Base-by-base conservation (phyloP, 495 filamentous ascomycete species). In the Neurospora sp. region DNA sequence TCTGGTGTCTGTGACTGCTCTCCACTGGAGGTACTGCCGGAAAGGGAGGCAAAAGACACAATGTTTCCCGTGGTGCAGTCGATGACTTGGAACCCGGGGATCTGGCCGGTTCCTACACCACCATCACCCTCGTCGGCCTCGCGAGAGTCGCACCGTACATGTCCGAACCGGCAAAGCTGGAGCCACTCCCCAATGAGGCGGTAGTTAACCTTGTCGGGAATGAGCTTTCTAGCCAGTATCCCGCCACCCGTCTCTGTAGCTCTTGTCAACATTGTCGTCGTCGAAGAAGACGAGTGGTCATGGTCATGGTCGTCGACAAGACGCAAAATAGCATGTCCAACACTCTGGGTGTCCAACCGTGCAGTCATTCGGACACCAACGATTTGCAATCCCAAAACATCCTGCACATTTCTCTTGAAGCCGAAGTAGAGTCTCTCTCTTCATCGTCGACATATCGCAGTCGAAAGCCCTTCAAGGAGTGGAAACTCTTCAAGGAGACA, bases 1-100 rank as follows among this genome's bases (percentile, higher is more conserved):
- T 27, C 4, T 61, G 48, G 27, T n/a, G 45, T 20, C 27, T 41
- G n/a, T 14, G n/a, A 39, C n/a, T 35, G 22, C 44, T 35, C 27
- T 14, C 40, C 35, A 59, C 48, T 20, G 44, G 44, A 48, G n/a
- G n/a, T 20, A 31, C 39, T 42, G n/a, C 31, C 14, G 20, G 65
- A 31, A 59, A 59, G 9, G 22, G 48, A 59, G 48, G 48, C 22
- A 61, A 61, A 61, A 9, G 53, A 8, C 53, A 61, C 71, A 39
- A 72, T 72, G 9, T 22, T 39, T 14, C 10, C 18, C 14, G 35
- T 72, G 71, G 61, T 35, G 71, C 71, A 72, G 53, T 72, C 59
- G 10, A 72, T 69, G 38, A 65, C 40, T 40, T 65, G 71, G 27
- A 72, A 41, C n/a, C 69, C 22, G 18, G 40, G 40, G 69, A n/a